Evolutionary conservation across 768 basidiomycete species (phyloP).

Genomic region (Collybia nuda): DNA sequence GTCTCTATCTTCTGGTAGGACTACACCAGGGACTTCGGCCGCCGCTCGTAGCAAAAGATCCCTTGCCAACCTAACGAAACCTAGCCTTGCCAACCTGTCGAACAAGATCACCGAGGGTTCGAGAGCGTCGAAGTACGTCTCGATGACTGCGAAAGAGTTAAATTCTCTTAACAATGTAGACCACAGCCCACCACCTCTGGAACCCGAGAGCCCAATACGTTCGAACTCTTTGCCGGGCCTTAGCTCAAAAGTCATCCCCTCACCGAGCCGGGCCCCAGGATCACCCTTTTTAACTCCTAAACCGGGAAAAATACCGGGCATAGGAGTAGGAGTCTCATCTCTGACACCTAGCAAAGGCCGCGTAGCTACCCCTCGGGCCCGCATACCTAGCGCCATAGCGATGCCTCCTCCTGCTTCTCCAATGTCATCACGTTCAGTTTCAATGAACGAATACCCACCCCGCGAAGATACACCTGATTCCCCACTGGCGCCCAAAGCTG

Average conservation of each 20-base stretch:
- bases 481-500: conserved; percentile 38
- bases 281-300: conserved; percentile 76
- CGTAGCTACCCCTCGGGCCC: conserved; percentile 58
- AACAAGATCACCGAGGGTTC: conserved; percentile 76
- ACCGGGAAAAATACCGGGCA: conserved; percentile 36
- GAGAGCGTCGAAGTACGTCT: conserved; percentile 80
- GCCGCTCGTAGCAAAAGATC: conserved; percentile 28
- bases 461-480: conserved; percentile 14
- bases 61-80: conserved; percentile 31
- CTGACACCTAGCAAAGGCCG: conserved; percentile 36
- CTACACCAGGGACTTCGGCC: conserved; percentile 38
- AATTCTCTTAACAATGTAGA: conserved; percentile 39
- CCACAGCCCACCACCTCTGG: conserved; percentile 29
- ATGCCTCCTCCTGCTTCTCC: conserved; percentile 85
- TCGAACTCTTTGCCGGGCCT: conserved; percentile 30
- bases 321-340: conserved; percentile 33
- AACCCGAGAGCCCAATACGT: conserved; percentile 23
- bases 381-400: conserved; percentile 70
- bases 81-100: conserved; percentile 29
- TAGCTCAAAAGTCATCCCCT: conserved; percentile 34
- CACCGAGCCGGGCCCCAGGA: conserved; percentile 44
- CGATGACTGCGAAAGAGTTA: conserved; percentile 84
- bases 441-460: conserved; percentile 28
- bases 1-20: conserved; percentile 32
- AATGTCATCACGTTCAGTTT: conserved; percentile 35